phyloP scores from a whole-genome alignment of 1,284 basidiomycete genomes.

The Anthracocystis panici-leucophaei region DNA sequence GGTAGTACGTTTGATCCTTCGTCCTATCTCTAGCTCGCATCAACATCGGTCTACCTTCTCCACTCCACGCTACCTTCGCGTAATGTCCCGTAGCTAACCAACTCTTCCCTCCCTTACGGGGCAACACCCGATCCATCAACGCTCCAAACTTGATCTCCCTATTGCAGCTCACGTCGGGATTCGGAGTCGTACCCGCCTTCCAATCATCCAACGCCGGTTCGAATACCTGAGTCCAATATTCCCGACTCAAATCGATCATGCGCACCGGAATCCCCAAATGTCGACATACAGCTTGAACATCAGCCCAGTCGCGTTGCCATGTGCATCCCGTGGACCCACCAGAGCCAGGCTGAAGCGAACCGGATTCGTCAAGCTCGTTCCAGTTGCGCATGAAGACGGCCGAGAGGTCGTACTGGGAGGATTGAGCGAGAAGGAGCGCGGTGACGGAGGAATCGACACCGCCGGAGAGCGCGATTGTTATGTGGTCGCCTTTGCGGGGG shows the following conservation, averaged over 20 bases:
- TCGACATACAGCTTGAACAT: conserved; percentile 83
- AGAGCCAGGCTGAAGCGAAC: conserved; percentile 71
- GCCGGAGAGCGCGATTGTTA: conserved; percentile 92
- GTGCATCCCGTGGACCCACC: conserved; percentile 77
- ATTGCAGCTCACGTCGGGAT: conserved; percentile 95
- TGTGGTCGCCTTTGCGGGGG: conserved; percentile 71
- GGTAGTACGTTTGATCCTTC: conserved; percentile 96
- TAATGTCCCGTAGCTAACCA: conserved; percentile 92
- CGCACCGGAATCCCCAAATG: conserved; percentile 75
- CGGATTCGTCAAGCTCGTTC: conserved; percentile 75
- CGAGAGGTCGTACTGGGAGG: conserved; percentile 75
- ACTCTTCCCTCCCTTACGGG: conserved; percentile 48
- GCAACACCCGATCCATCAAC: conserved; percentile 74
- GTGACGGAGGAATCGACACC: conserved; percentile 85
- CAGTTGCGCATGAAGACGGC: conserved; percentile 97
- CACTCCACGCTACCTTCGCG: conserved; percentile 75
- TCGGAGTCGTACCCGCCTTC: conserved; percentile 75
- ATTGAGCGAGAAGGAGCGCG: conserved; percentile 54
- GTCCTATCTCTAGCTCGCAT: conserved; percentile 61
- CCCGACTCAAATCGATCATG: conserved; percentile 54
- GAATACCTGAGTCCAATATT: conserved; percentile 66
- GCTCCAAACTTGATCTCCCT: conserved; percentile 93
- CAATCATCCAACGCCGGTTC: conserved; percentile 62
- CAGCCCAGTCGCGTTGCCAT: conserved; percentile 95
- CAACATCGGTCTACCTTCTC: conserved; percentile 27